Evolutionary conservation across 768 basidiomycete species (phyloP), one percentile per base, ranked within the genome.

Genomic region (Suillus paluster): DNA sequence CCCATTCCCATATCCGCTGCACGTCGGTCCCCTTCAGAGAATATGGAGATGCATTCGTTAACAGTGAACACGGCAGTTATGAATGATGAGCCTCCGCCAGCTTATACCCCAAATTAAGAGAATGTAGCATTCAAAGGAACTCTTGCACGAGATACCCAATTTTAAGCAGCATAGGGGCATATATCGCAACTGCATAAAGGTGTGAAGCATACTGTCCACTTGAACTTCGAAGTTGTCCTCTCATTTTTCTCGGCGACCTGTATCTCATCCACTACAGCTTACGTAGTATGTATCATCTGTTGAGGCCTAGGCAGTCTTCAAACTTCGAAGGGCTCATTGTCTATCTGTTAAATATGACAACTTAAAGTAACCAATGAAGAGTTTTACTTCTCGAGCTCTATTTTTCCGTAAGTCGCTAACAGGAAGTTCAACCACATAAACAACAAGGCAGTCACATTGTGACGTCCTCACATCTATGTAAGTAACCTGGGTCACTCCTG

Each of bases 81-180:
- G 15, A 27, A 45, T 23, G 62, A 55, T 2, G 73, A 72, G 2
- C 63, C 72, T 33, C 72, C 72, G 12, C 72, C 72, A 14, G 68
- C 73, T 33, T 73, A 73, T 14, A 75, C 72, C 21, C 65, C 66
- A 15, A 4, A 64, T 2, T 66, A 33, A 73, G 15, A 54, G 21
- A 10, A 54, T 54, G 36, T 15, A 54, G 6, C 23, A 6, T 54
- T 23, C 19, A n/a, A 5, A 34, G 2, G 14, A 21, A 38, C 4
- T 25, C 9, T 11, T 36, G 2, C 38, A 25, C 23, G 17, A 38
- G 14, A 55, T 55, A 55, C 53, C 53, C 23, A 10, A 39, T 25
- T 19, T 55, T 25, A 54, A 38, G 14, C 36, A 55, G 36, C n/a
- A n/a, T n/a, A n/a, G n/a, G 30, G 30, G 17, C 19, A 30, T 17